These are phyloP conservation scores for Ilex aquifolium DNA, from an alignment of 257 asterid species.

Conservation along the genomic window DNA sequence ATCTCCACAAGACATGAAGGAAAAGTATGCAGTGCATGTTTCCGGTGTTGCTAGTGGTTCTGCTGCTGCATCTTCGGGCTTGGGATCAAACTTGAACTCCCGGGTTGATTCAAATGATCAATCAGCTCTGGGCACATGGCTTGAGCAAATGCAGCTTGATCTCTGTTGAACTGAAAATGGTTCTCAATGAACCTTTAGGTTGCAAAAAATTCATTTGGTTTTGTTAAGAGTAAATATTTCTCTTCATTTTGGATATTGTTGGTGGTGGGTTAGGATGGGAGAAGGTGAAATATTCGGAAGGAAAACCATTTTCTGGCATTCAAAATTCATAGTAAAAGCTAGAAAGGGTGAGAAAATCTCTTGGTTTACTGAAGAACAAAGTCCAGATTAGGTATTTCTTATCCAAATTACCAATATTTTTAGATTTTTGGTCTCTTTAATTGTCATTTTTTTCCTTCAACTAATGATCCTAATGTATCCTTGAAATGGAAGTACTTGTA, in stretches of 20 bases:
- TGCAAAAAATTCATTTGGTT: constrained; percentile 16
- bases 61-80: constrained; percentile 26
- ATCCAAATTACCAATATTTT: constrained; percentile 33
- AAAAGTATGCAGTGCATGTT: constrained; percentile 25
- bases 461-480: constrained; percentile 10
- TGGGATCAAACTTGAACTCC: constrained; percentile 21
- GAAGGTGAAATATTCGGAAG: constrained; percentile 23
- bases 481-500: constrained; percentile 1
- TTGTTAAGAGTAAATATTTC: constrained; percentile 17
- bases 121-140: constrained; percentile 51
- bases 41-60: constrained; percentile 16
- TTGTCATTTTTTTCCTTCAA: constrained; percentile 11
- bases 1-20: constrained; percentile 54
- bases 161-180: constrained; percentile 32
- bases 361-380: constrained; percentile 22
- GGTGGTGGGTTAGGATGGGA: constrained; percentile 29
- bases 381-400: constrained; percentile 25
- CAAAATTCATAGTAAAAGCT: constrained; percentile 36
- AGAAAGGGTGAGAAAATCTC: constrained; percentile 31
- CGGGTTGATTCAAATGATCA: constrained; percentile 45
- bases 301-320: constrained; percentile 25
- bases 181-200: constrained; percentile 24
- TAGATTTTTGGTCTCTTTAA: constrained; percentile 13
- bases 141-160: constrained; percentile 78
- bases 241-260: constrained; percentile 22